Evolutionary conservation across 108 stramenopile species (phyloP).

Genomic region (Cyclostephanos tholiformis): DNA sequence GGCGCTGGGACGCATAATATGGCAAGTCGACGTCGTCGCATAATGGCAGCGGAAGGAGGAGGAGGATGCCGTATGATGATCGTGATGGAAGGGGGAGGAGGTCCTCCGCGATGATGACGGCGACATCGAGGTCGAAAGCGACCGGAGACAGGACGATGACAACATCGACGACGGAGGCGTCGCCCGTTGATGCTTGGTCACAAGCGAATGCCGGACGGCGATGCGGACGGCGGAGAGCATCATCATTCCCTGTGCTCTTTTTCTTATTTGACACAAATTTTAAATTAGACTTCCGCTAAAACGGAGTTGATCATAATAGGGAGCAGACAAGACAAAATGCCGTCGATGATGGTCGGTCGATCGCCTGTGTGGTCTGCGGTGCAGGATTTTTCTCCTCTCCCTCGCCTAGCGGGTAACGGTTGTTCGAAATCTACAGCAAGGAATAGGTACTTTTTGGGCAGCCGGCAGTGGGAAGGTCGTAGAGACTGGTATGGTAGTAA

Average conservation of each 20-base stretch:
- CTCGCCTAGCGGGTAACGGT: too few relatives aligned
- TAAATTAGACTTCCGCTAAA: too few relatives aligned
- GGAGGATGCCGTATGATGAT: background rate
- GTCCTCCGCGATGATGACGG: background rate
- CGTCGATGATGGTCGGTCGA: too few relatives aligned
- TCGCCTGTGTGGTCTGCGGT: too few relatives aligned
- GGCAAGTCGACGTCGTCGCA: background rate
- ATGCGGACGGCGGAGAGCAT: slow-evolving; percentile 19
- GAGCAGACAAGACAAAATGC: too few relatives aligned
- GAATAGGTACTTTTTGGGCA: too few relatives aligned
- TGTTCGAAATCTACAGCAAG: too few relatives aligned
- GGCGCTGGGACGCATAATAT: background rate
- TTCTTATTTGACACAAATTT: too few relatives aligned
- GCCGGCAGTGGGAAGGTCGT: too few relatives aligned
- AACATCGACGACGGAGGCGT: background rate
- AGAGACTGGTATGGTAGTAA: too few relatives aligned
- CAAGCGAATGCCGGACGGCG: slow-evolving; percentile 10
- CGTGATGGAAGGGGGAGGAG: background rate
- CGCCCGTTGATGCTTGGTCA: background rate
- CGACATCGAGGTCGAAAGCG: slow-evolving; percentile 4
- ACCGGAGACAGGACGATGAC: background rate
- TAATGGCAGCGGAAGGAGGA: background rate
- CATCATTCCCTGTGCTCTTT: background rate
- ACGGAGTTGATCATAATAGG: too few relatives aligned
- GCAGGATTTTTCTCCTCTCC: too few relatives aligned